These are phyloP conservation scores for Diplogelasinospora grovesii DNA, from an alignment of 495 filamentous ascomycete species.

Conservation along the genomic window DNA sequence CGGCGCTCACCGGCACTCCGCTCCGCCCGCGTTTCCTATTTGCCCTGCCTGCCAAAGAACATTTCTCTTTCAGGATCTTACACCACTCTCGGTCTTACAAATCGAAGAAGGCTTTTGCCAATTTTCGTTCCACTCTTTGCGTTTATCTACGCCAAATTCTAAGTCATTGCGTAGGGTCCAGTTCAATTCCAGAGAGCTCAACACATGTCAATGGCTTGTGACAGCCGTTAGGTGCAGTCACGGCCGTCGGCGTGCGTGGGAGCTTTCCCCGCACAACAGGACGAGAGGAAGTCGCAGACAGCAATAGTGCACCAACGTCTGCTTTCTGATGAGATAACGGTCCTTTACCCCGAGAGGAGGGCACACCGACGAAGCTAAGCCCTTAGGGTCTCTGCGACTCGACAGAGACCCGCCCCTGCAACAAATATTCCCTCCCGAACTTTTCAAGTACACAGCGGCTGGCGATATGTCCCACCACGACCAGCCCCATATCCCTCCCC, in stretches of 20 bases:
- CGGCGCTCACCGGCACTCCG: slow-evolving; percentile 12
- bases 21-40: slow-evolving; percentile 16
- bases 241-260: slow-evolving; percentile 44
- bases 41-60: slow-evolving; percentile 15
- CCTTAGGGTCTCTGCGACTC: slow-evolving; percentile 9
- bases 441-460: too few relatives aligned
- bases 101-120: neutral
- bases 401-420: slow-evolving; percentile 9
- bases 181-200: neutral
- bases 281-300: slow-evolving; percentile 17
- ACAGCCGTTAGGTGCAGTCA: slow-evolving; percentile 39
- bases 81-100: slow-evolving; percentile 8
- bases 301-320: neutral
- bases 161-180: neutral
- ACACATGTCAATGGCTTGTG: slow-evolving; percentile 38
- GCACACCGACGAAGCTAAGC: neutral
- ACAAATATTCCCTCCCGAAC: slow-evolving; percentile 13
- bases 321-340: neutral
- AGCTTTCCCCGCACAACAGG: slow-evolving; percentile 48
- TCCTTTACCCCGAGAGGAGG: neutral
- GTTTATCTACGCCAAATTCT: neutral
- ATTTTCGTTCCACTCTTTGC: neutral
- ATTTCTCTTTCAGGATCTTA: slow-evolving; percentile 14
- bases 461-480: slow-evolving; percentile 44
- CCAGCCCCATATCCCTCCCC: slow-evolving; percentile 27